These are phyloP conservation scores for Podospora pseudoanserina DNA, from an alignment of 495 filamentous ascomycete genomes.

Conservation along the genomic window DNA sequence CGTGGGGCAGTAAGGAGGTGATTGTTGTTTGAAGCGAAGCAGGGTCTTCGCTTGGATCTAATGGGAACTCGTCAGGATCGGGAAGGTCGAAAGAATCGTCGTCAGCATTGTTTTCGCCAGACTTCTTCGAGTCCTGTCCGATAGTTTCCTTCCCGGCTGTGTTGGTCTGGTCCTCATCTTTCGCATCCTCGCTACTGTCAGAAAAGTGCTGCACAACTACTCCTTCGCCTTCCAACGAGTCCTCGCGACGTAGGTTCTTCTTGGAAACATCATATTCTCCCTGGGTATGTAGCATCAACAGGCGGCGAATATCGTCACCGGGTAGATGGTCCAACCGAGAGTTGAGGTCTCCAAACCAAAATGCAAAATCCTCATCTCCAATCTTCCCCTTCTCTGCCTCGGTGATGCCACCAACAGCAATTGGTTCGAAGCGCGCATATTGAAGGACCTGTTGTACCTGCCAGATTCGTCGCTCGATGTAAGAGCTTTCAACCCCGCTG, in stretches of 20 bases:
- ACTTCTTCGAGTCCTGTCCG: constrained; percentile 14
- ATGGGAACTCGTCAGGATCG: constrained; percentile 53
- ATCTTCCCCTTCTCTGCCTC: constrained; percentile 62
- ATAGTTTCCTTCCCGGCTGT: constrained; percentile 11
- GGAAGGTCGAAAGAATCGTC: constrained; percentile 43
- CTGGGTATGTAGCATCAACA: constrained; percentile 76
- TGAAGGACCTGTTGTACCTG: constrained; percentile 74
- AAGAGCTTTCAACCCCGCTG: constrained; percentile 72
- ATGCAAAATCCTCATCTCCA: constrained; percentile 85
- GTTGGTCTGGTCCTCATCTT: constrained; percentile 21
- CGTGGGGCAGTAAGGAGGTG: constrained; percentile 79
- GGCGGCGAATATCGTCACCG: constrained; percentile 80
- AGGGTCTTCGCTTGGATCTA: constrained; percentile 50
- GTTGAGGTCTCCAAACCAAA: constrained; percentile 97
- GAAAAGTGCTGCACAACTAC: constrained; percentile 36
- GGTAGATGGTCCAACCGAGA: constrained; percentile 87
- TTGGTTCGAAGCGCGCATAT: constrained; percentile 70
- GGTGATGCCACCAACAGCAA: constrained; percentile 54
- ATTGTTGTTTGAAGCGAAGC: constrained; percentile 76
- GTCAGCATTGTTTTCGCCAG: constrained; percentile 29
- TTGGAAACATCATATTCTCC: constrained; percentile 65
- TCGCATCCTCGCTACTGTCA: constrained; percentile 36
- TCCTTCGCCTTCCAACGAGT: constrained; percentile 41
- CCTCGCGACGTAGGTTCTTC: constrained; percentile 30
- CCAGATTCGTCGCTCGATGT: constrained; percentile 83